Evolutionary conservation across 805 yeast species (phyloP).

Genomic region (Metschnikowia similis): DNA sequence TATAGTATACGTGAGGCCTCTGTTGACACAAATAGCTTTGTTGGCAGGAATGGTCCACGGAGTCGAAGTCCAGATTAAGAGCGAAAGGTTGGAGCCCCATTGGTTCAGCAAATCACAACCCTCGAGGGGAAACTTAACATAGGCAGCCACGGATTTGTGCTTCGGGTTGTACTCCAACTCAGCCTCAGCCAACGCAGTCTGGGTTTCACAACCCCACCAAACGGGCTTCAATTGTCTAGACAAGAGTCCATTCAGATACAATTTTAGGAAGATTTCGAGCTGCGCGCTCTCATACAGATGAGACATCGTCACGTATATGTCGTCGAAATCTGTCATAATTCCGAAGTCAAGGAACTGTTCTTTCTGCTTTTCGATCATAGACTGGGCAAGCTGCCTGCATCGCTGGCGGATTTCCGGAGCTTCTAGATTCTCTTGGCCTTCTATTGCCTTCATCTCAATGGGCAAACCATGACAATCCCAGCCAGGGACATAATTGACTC

Average conservation of each 20-base stretch:
- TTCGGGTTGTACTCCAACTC: slow-evolving; percentile 81
- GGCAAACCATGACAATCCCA: slow-evolving; percentile 99
- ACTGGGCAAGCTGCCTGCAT: slow-evolving; percentile 67
- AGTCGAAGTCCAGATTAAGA: slow-evolving; percentile 92
- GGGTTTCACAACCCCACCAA: slow-evolving; percentile 93
- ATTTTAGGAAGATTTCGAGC: slow-evolving; percentile 58
- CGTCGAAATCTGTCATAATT: slow-evolving; percentile 77
- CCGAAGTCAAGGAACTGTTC: slow-evolving; percentile 64
- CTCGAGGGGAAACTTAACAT: slow-evolving; percentile 57
- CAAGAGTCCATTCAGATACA: slow-evolving; percentile 64
- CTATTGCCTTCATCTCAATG: slow-evolving; percentile 80
- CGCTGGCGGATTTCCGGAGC: slow-evolving; percentile 54
- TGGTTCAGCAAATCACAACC: slow-evolving; percentile 18
- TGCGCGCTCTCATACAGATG: slow-evolving; percentile 72
- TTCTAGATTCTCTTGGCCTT: slow-evolving; percentile 31
- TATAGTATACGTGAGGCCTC: slow-evolving; percentile 54
- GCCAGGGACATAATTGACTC: slow-evolving; percentile 78
- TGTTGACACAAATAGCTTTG: slow-evolving; percentile 71
- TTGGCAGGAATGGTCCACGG: slow-evolving; percentile 97
- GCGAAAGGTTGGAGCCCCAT: slow-evolving; percentile 15
- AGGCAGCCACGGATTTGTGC: slow-evolving; percentile 66
- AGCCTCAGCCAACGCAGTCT: slow-evolving; percentile 94
- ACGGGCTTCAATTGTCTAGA: slow-evolving; percentile 91
- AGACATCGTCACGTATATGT: slow-evolving; percentile 70
- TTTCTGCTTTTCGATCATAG: slow-evolving; percentile 61